phyloP scores from a whole-genome alignment of 2,329 filamentous ascomycete genomes.

The Fusarium sp. region DNA sequence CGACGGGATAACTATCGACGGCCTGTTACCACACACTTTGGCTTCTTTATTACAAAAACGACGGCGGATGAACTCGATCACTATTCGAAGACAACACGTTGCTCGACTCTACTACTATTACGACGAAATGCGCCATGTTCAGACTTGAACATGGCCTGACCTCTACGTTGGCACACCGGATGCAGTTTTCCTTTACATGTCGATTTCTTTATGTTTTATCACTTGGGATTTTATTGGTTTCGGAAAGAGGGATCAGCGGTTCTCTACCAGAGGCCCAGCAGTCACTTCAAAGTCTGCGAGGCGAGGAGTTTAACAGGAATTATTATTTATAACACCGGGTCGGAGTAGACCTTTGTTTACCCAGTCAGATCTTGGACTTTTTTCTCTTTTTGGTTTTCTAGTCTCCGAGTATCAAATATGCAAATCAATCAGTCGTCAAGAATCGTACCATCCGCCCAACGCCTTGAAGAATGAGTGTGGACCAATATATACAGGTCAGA shows the following conservation, averaged over 20 bases:
- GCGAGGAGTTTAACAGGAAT: slow-evolving; percentile 39
- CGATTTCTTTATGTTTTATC: slow-evolving; percentile 13
- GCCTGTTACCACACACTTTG: neutral
- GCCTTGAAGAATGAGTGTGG: slow-evolving; percentile 29
- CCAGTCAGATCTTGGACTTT: slow-evolving; percentile 15
- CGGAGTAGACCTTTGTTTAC: slow-evolving; percentile 1
- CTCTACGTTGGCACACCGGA: slow-evolving; percentile 34
- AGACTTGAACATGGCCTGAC: slow-evolving; percentile 6
- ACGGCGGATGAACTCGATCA: neutral
- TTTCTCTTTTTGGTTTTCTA: slow-evolving; percentile 10
- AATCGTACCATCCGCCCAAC: slow-evolving; percentile 25
- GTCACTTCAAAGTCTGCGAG: slow-evolving; percentile 19
- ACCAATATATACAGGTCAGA: slow-evolving; percentile 28
- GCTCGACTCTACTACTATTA: neutral
- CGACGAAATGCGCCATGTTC: neutral
- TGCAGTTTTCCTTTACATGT: slow-evolving; percentile 31
- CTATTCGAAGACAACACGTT: neutral
- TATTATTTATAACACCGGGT: slow-evolving; percentile 33
- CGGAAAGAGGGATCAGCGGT: slow-evolving; percentile 7
- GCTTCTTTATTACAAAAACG: neutral
- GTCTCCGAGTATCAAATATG: slow-evolving; percentile 32
- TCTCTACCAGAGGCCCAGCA: slow-evolving; percentile 13
- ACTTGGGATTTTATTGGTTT: neutral
- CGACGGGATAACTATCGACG: neutral
- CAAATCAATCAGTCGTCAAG: slow-evolving; percentile 30